A percentile compares a stretch with the other conserved stretches of the same genome.
phyloP scores from a whole-genome alignment of 192 early-diverging fungal species.

The Helicostylum pulchrum region DNA sequence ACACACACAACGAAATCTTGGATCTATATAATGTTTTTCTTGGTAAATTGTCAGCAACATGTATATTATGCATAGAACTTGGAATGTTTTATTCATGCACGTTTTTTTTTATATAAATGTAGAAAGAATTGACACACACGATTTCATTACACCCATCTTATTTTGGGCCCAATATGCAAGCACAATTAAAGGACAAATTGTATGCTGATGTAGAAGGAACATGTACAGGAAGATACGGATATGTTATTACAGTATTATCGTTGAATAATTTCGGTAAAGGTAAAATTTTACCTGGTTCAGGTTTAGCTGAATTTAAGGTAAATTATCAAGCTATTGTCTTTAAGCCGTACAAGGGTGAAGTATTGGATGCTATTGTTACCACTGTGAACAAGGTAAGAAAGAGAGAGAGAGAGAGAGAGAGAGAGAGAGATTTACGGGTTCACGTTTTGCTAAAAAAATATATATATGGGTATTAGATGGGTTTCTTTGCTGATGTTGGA shows the following conservation, averaged over 20 bases:
- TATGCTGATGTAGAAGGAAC: conserved; percentile 94
- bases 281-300: conserved; percentile 72
- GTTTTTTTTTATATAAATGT: conserved; percentile 4
- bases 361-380: conserved; percentile 87
- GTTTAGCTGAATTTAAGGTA: conserved; percentile 90
- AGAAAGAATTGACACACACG: conserved; percentile 89
- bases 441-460: no score
- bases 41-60: neutral
- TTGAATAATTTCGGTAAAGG: conserved; percentile 79
- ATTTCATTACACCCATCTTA: conserved; percentile 92
- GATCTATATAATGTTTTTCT: neutral
- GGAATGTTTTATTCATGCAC: neutral
- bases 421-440: neutral
- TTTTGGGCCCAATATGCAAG: conserved; percentile 80
- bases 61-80: neutral
- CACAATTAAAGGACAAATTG: conserved; percentile 75
- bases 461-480: conserved; percentile 69
- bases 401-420: neutral
- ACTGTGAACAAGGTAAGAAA: conserved; percentile 88
- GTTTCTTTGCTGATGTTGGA: conserved; percentile 93
- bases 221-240: conserved; percentile 89
- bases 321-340: conserved; percentile 93
- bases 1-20: no score
- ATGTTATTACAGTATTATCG: conserved; percentile 86
- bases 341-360: conserved; percentile 96